phyloP scores from a whole-genome alignment of 352 stramenopile species.

The Globisporangium uncinulatum region DNA sequence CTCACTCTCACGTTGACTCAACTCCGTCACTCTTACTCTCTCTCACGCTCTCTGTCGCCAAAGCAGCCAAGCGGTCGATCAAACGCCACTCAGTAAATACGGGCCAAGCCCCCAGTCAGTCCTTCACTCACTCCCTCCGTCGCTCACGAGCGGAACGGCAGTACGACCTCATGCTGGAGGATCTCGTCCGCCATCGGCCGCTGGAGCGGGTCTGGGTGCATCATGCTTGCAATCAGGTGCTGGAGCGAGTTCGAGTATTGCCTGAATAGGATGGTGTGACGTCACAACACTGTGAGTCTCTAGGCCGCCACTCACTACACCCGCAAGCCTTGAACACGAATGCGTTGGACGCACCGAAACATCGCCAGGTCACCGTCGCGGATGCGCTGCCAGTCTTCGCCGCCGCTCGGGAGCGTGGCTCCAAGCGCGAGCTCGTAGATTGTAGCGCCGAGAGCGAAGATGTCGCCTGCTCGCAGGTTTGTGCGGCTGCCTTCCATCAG shows the following conservation, averaged over 20 bases:
- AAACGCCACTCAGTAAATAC: not conserved
- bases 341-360: slow-evolving; percentile 41
- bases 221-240: slow-evolving; percentile 82
- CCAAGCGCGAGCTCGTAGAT: slow-evolving; percentile 82
- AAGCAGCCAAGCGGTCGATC: not conserved
- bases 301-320: not conserved
- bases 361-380: slow-evolving; percentile 77
- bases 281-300: slow-evolving; percentile 1
- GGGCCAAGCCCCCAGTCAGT: not conserved
- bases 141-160: slow-evolving; percentile 37
- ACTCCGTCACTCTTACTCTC: not conserved
- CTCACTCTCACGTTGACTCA: no score
- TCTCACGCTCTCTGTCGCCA: not conserved
- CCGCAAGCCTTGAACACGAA: not conserved
- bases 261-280: slow-evolving; percentile 13
- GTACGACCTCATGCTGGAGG: slow-evolving; percentile 75
- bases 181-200: slow-evolving; percentile 79
- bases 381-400: slow-evolving; percentile 86
- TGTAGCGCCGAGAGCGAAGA: slow-evolving; percentile 81
- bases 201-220: slow-evolving; percentile 82
- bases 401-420: slow-evolving; percentile 51
- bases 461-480: slow-evolving; percentile 69
- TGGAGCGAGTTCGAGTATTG: slow-evolving; percentile 87
- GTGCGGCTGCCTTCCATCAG: slow-evolving; percentile 74
- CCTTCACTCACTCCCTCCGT: not conserved